A percentile compares a stretch with the other conserved stretches of the same genome.
Evolutionary conservation across 1,139 yeast genomes (phyloP).

Genomic region (Zygosaccharomyces pseudobailii): DNA sequence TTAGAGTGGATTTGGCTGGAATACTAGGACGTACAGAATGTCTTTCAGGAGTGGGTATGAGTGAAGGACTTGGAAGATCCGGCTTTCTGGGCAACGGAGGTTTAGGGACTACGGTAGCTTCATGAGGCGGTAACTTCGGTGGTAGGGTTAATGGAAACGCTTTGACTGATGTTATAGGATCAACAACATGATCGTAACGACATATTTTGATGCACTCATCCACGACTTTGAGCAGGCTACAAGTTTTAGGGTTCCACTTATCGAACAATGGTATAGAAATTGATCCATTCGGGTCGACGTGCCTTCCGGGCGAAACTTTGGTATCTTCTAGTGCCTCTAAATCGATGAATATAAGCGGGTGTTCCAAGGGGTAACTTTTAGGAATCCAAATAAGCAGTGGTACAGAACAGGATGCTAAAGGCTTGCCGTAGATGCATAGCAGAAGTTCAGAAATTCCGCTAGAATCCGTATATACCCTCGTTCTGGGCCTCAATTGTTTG

Average conservation of each 20-base stretch:
- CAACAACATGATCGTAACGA: slow-evolving; percentile 1
- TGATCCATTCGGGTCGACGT: slow-evolving; percentile 68
- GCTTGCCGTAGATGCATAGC: slow-evolving; percentile 58
- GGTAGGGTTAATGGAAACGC: slow-evolving; percentile 1
- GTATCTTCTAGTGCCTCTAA: slow-evolving; percentile 43
- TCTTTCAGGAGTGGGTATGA: not conserved
- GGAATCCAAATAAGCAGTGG: slow-evolving; percentile 79
- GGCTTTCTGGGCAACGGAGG: slow-evolving; percentile 11
- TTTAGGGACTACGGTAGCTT: not conserved
- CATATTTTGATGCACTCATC: slow-evolving; percentile 28
- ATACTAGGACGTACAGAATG: too few species aligned
- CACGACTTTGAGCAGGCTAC: slow-evolving; percentile 40
- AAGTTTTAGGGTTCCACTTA: slow-evolving; percentile 47
- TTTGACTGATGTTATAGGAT: not conserved
- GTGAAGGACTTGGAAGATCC: slow-evolving; percentile 3
- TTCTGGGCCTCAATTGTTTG: slow-evolving; percentile 58
- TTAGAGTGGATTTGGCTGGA: not conserved
- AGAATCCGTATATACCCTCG: slow-evolving; percentile 61
- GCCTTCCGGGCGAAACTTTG: slow-evolving; percentile 56
- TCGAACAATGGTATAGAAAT: slow-evolving; percentile 67
- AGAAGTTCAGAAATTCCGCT: slow-evolving; percentile 57
- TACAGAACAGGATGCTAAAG: slow-evolving; percentile 48
- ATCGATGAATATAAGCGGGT: slow-evolving; percentile 60
- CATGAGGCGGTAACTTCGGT: slow-evolving; percentile 1
- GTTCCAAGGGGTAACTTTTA: slow-evolving; percentile 52